A percentile compares a stretch with the other conserved stretches of the same genome.
Evolutionary conservation across 768 basidiomycete species (phyloP).

Genomic region (Fibroporia radiculosa): DNA sequence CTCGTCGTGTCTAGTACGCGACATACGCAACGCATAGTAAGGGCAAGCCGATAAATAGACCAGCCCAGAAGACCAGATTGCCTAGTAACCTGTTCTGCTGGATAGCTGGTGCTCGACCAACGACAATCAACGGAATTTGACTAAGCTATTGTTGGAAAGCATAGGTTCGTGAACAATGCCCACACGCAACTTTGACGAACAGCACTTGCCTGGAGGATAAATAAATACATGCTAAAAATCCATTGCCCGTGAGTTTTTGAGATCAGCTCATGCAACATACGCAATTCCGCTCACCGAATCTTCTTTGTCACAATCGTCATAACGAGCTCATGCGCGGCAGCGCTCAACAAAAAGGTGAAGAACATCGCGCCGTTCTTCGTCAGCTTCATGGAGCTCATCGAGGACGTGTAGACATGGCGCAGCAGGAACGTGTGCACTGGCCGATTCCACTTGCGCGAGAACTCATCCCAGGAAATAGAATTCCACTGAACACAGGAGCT

Average conservation of each 20-base stretch:
- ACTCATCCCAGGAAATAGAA: slow-evolving; percentile 94
- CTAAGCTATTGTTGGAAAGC: slow-evolving; percentile 45
- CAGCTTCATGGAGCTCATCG: slow-evolving; percentile 69
- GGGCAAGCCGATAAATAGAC: slow-evolving; percentile 88
- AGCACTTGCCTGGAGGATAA: slow-evolving; percentile 54
- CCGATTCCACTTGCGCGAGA: slow-evolving; percentile 97
- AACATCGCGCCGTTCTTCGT: slow-evolving; percentile 82
- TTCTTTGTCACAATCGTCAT: slow-evolving; percentile 96
- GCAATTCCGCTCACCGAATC: slow-evolving; percentile 52
- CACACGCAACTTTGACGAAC: background rate
- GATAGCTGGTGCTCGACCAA: slow-evolving; percentile 71
- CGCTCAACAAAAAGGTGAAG: slow-evolving; percentile 86
- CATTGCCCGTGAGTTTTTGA: slow-evolving; percentile 1
- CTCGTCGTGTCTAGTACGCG: slow-evolving; percentile 36
- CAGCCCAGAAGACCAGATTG: slow-evolving; percentile 89
- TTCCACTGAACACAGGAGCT: slow-evolving; percentile 61
- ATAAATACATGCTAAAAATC: slow-evolving; percentile 68
- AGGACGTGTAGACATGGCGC: slow-evolving; percentile 90
- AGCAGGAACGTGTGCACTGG: slow-evolving; percentile 92
- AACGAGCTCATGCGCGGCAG: slow-evolving; percentile 87
- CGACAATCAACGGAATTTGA: slow-evolving; percentile 85
- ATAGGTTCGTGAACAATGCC: too few relatives aligned
- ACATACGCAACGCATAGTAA: slow-evolving; percentile 77
- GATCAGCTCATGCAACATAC: background rate
- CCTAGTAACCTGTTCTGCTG: slow-evolving; percentile 77